phyloP scores from a whole-genome alignment of 2,329 filamentous ascomycete species.

The Pseudopithomyces chartarum region DNA sequence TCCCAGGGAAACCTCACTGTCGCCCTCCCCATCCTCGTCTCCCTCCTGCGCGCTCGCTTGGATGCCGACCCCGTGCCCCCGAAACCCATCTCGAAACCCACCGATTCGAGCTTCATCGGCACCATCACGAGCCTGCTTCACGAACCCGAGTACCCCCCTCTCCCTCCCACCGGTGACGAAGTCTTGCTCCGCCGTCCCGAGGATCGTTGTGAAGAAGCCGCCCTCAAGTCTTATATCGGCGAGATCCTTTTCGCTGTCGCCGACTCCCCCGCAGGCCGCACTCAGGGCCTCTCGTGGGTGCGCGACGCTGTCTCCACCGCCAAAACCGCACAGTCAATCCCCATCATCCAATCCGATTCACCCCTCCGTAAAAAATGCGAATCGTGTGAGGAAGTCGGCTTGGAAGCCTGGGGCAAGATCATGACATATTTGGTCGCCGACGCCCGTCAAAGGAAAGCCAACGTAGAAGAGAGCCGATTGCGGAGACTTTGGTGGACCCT shows the following conservation, averaged over 20 bases:
- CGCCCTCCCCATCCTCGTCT: constrained; percentile 84
- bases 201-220: constrained; percentile 82
- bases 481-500: constrained; percentile 33
- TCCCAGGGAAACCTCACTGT: constrained; percentile 66
- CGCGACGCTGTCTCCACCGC: constrained; percentile 78
- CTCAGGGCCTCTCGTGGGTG: constrained; percentile 84
- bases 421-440: constrained; percentile 65
- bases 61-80: constrained; percentile 54
- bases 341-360: constrained; percentile 46
- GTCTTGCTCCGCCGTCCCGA: constrained; percentile 67
- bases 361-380: constrained; percentile 67
- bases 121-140: constrained; percentile 44
- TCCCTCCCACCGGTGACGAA: constrained; percentile 71
- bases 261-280: constrained; percentile 43
- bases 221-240: constrained; percentile 85
- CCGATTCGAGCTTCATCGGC: constrained; percentile 31
- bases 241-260: constrained; percentile 83
- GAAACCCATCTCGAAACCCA: constrained; percentile 16
- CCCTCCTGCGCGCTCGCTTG: constrained; percentile 78
- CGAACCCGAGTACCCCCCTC: constrained; percentile 69
- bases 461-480: constrained; percentile 24
- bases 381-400: constrained; percentile 75
- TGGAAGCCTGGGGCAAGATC: constrained; percentile 86
- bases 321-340: constrained; percentile 64
- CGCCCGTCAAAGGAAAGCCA: constrained; percentile 41